Evolutionary conservation across 129 eudicot species (phyloP).

Genomic region (Helianthus tuberosus): DNA sequence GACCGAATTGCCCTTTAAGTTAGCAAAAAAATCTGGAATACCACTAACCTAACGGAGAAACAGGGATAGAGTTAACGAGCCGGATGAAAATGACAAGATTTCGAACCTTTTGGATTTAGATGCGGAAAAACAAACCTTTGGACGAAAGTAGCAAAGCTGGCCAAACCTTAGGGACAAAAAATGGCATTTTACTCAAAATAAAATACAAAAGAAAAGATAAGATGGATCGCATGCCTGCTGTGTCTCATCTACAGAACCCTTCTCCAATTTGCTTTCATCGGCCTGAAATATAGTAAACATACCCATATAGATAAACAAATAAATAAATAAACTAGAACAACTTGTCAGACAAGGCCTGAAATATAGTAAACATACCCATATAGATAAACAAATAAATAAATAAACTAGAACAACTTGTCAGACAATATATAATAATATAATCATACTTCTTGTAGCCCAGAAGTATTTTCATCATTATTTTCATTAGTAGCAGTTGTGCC

Average conservation of each 20-base stretch:
- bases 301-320: not conserved
- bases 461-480: conserved; percentile 45
- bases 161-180: not conserved
- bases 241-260: conserved; percentile 41
- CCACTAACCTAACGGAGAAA: too few species aligned
- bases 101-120: too few species aligned
- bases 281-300: conserved; percentile 28
- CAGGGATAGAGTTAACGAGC: too few species aligned
- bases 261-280: conserved; percentile 37
- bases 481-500: conserved; percentile 34
- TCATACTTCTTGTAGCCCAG: conserved; percentile 49
- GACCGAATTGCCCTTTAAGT: too few species aligned
- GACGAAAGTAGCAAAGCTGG: too few species aligned
- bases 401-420: not conserved
- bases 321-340: too few species aligned
- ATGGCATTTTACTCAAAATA: not conserved
- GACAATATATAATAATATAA: not conserved
- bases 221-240: conserved; percentile 43
- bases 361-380: not conserved
- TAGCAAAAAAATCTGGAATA: too few species aligned
- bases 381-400: not conserved
- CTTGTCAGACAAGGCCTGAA: too few species aligned
- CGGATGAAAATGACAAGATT: too few species aligned
- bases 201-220: not conserved
- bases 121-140: too few species aligned